Base-by-base conservation (phyloP, 83 land plant genomes). In the Isoetes engelmannii region DNA sequence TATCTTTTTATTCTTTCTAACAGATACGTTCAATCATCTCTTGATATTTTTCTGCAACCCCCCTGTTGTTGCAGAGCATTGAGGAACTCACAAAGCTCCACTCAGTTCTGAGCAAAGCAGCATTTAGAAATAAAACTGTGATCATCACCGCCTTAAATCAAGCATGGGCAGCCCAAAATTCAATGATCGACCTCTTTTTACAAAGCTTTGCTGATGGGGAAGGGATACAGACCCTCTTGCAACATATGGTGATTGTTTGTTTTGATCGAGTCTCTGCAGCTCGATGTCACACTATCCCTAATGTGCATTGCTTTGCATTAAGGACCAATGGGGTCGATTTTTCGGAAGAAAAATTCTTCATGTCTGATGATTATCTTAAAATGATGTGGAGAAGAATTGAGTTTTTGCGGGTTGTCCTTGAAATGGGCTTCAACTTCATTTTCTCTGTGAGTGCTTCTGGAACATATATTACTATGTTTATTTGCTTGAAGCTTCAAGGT, bases 331-430 rank as follows among this genome's bases (percentile, higher is more conserved):
- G 63, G 20, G 3, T 21, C 19, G 63, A 60, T 60, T 60, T 60
- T 21, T 60, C 63, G 1, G 63, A 10, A 15, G 63, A 60, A 20
- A 60, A 60, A 21, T 15, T 60, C 63, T 60, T 60, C 63, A 60
- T 60, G 63, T 1, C 63, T 1, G 20, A 60, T 15, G 63, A 60
- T 60, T 60, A 60, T 21, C 20, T 60, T 8, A 60, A 21, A 60
- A 60, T 60, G 3, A 60, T 21, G 28, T 21, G 28, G 21, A 60
- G 63, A 60, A 60, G 28, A 20, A 19, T 21, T 9, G 17, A 21
- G 13, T 20, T 60, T 13, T 21, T 15, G 63, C 9, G 2, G 1
- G 63, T 60, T 60, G 63, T 60, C 10, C 63, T 60, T 21, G 63
- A 60, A 21, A 8, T 60, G 12, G 63, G 3, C 12, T 60, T 13